These are phyloP conservation scores for Xylaria scruposa DNA, from an alignment of 495 filamentous ascomycete genomes.

Conservation along the genomic window DNA sequence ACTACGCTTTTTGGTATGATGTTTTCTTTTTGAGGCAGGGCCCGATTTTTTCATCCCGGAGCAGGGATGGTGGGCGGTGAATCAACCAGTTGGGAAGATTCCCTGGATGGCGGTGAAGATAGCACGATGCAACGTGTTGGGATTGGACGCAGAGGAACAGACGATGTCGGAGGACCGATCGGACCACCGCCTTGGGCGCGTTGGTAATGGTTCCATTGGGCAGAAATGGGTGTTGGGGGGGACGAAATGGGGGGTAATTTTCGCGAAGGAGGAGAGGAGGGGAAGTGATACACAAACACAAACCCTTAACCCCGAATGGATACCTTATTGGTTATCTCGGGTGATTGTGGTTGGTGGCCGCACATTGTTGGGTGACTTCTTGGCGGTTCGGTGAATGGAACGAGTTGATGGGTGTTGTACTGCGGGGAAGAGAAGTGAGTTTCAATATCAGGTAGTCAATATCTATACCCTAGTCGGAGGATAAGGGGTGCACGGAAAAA, in stretches of 20 bases:
- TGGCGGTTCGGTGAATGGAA: constrained; percentile 20
- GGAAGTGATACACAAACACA: neutral
- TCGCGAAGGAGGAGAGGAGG: neutral
- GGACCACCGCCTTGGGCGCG: constrained; percentile 21
- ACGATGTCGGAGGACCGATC: constrained; percentile 26
- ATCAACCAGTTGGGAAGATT: constrained; percentile 16
- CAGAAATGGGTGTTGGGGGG: constrained; percentile 20
- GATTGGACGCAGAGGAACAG: constrained; percentile 1
- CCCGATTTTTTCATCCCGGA: neutral
- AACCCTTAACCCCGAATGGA: constrained; percentile 7
- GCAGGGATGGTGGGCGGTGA: constrained; percentile 16
- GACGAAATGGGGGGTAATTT: neutral
- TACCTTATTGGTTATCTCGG: constrained; percentile 13
- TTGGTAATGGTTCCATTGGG: constrained; percentile 19
- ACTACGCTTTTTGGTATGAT: neutral
- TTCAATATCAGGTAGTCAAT: neutral
- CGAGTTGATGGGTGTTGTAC: neutral
- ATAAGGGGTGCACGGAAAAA: neutral
- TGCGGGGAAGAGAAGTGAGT: neutral
- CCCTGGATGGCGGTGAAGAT: constrained; percentile 18
- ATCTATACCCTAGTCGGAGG: constrained; percentile 7
- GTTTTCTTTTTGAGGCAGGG: constrained; percentile 21
- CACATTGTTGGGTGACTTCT: neutral
- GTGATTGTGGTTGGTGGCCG: constrained; percentile 20
- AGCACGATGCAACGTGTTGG: neutral